Percentiles rank a stretch among this genome's conserved stretches.
Evolutionary conservation across 768 basidiomycete genomes (phyloP).

Genomic region (Kwoniella bestiolae): DNA sequence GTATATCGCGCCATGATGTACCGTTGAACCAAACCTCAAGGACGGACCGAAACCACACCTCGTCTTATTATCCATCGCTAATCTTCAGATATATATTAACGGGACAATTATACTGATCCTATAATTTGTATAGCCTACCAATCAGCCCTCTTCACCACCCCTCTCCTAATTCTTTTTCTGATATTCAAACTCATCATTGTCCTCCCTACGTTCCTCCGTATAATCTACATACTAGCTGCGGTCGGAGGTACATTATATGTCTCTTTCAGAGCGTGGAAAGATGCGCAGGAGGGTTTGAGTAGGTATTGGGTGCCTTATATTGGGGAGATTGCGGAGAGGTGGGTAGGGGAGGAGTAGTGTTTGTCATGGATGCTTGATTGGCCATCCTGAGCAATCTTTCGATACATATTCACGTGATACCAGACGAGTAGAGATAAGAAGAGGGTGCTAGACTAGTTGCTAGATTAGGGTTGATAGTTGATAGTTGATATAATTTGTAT

Average conservation of each 20-base stretch:
- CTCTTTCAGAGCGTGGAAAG: conserved; percentile 61
- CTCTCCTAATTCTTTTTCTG: conserved; percentile 64
- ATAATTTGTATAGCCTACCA: conserved; percentile 68
- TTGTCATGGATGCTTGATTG: too few species aligned
- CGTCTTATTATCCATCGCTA: neutral
- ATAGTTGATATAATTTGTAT: neutral
- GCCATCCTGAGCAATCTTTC: too few species aligned
- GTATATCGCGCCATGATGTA: too few species aligned
- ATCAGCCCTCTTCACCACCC: conserved; percentile 72
- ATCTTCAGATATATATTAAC: neutral
- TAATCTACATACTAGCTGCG: conserved; percentile 62
- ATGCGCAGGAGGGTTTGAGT: conserved; percentile 61
- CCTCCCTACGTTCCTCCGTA: conserved; percentile 64
- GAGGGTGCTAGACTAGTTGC: neutral
- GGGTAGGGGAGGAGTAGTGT: conserved; percentile 68
- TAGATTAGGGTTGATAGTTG: too few species aligned
- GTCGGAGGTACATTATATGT: conserved; percentile 62
- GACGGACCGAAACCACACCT: too few species aligned
- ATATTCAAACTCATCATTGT: conserved; percentile 65
- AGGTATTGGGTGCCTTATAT: conserved; percentile 69
- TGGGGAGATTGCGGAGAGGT: conserved; percentile 69
- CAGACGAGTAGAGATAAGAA: neutral
- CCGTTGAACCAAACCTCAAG: too few species aligned
- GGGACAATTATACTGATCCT: neutral
- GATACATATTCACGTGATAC: neutral